Conservation (phyloP, 2,329 filamentous ascomycete genomes). For the Geosmithia putterillii region DNA sequence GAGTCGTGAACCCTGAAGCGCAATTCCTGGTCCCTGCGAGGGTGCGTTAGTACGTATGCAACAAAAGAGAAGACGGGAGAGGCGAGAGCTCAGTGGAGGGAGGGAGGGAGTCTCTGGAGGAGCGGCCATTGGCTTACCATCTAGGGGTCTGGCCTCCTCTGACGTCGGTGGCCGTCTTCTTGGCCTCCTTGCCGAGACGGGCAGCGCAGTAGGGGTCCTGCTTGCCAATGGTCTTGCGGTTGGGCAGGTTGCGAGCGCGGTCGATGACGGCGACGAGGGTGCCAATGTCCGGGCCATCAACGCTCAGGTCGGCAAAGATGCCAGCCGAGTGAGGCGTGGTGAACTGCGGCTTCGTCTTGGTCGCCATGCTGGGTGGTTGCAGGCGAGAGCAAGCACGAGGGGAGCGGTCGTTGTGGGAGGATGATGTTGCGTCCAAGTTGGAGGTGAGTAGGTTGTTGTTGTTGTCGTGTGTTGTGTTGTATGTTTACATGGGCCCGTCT, state of each 20-base stretch:
- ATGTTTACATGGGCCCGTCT: too few species aligned
- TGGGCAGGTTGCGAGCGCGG: slow-evolving; percentile 91
- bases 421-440: too few species aligned
- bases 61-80: neutral
- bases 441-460: too few species aligned
- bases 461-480: too few species aligned
- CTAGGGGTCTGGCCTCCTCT: slow-evolving; percentile 88
- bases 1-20: slow-evolving; percentile 95
- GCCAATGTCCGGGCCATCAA: slow-evolving; percentile 87
- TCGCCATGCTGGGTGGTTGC: slow-evolving; percentile 30
- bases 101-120: neutral
- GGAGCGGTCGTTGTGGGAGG: too few species aligned
- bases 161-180: slow-evolving; percentile 90
- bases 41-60: neutral
- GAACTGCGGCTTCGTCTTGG: slow-evolving; percentile 41
- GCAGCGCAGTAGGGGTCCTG: slow-evolving; percentile 97
- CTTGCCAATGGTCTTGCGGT: slow-evolving; percentile 94
- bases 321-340: slow-evolving; percentile 71
- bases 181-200: slow-evolving; percentile 87
- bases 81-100: neutral
- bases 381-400: too few species aligned
- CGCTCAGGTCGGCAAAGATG: slow-evolving; percentile 86
- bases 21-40: slow-evolving; percentile 86
- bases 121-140: slow-evolving; percentile 57
- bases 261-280: slow-evolving; percentile 88